phyloP scores from a whole-genome alignment of 2,329 filamentous ascomycete genomes.

The Nemania abortiva region DNA sequence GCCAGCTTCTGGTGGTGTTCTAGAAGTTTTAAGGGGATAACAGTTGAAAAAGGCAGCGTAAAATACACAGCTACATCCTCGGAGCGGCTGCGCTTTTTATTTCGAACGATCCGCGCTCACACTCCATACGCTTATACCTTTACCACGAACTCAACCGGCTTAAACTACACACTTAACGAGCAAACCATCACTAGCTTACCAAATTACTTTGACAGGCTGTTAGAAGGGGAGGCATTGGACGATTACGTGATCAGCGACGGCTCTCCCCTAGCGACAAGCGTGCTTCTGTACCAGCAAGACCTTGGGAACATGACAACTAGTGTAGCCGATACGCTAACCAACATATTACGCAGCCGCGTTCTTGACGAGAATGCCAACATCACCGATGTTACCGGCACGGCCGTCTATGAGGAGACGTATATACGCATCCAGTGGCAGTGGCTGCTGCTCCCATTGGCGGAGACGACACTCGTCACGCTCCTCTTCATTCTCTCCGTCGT shows the following conservation, averaged over 20 bases:
- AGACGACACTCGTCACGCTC: background rate
- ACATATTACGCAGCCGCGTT: constrained; percentile 11
- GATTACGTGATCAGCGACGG: background rate
- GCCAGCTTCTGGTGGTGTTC: constrained; percentile 35
- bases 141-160: constrained; percentile 1
- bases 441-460: constrained; percentile 10
- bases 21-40: constrained; percentile 25
- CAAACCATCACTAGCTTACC: background rate
- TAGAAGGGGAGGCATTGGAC: background rate
- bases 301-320: constrained; percentile 13
- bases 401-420: constrained; percentile 22
- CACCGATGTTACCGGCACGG: constrained; percentile 5
- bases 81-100: constrained; percentile 3
- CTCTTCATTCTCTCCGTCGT: constrained; percentile 13
- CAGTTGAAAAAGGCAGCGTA: background rate
- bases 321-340: constrained; percentile 18
- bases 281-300: constrained; percentile 16
- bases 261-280: background rate
- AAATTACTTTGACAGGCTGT: background rate
- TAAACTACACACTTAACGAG: constrained; percentile 16
- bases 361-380: constrained; percentile 22
- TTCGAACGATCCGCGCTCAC: background rate
- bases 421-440: constrained; percentile 11
- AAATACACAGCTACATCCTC: background rate
- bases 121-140: constrained; percentile 16